phyloP scores from a whole-genome alignment of 768 basidiomycete genomes.

The Mycena vulgaris region DNA sequence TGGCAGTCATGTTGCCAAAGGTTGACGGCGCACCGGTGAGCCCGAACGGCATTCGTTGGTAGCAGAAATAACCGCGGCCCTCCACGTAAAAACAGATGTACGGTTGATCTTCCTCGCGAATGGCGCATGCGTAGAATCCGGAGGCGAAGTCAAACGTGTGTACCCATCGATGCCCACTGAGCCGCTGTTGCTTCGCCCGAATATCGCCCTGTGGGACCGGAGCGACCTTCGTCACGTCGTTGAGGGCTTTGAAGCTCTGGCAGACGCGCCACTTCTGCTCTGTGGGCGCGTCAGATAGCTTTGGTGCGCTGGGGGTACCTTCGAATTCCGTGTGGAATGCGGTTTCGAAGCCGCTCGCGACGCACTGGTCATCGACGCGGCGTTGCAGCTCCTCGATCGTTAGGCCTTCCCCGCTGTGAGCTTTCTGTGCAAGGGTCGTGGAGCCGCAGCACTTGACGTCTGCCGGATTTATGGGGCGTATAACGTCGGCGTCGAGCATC shows the following conservation, averaged over 20 bases:
- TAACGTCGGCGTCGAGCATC: constrained; percentile 39
- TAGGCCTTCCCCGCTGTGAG: constrained; percentile 22
- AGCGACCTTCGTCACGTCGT: constrained; percentile 47
- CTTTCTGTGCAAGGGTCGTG: constrained; percentile 38
- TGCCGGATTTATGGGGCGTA: constrained; percentile 13
- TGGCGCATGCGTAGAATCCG: constrained; percentile 51
- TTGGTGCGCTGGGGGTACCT: constrained; percentile 37
- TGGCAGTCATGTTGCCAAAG: constrained; percentile 50
- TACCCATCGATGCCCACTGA: constrained; percentile 54
- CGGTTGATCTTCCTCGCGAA: constrained; percentile 42
- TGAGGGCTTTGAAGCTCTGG: constrained; percentile 56
- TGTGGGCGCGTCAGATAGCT: neutral
- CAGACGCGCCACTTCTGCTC: constrained; percentile 56
- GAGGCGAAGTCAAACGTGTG: constrained; percentile 55
- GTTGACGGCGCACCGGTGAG: constrained; percentile 55
- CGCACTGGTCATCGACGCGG: constrained; percentile 35
- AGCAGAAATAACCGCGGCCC: constrained; percentile 54
- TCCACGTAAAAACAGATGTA: constrained; percentile 56
- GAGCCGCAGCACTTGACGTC: constrained; percentile 35
- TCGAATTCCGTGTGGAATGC: constrained; percentile 14
- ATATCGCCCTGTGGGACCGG: constrained; percentile 57
- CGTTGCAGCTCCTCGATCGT: constrained; percentile 27
- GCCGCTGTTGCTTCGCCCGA: constrained; percentile 51
- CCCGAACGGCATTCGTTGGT: constrained; percentile 57
- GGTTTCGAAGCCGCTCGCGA: constrained; percentile 2